Evolutionary conservation across 306 rosid species (phyloP).

Genomic region (Inga laurina): DNA sequence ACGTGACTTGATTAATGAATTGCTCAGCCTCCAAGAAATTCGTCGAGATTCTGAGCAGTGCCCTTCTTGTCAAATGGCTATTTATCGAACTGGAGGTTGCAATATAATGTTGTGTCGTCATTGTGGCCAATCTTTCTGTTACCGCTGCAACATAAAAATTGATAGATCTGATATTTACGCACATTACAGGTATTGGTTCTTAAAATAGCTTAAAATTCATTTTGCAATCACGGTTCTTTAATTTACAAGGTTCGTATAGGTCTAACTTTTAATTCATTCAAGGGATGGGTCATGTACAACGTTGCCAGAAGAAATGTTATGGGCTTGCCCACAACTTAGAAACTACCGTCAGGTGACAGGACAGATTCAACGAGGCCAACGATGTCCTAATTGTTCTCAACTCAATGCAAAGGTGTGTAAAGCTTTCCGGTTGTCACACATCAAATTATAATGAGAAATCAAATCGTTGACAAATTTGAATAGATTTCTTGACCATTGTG

Average conservation of each 20-base stretch:
- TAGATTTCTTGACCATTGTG: conserved; percentile 13
- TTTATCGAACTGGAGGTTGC: conserved; percentile 80
- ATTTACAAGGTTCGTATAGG: conserved; percentile 13
- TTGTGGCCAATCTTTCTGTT: conserved; percentile 80
- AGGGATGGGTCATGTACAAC: conserved; percentile 72
- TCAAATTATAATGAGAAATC: conserved; percentile 10
- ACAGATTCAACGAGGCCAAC: conserved; percentile 45
- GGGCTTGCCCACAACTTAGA: conserved; percentile 56
- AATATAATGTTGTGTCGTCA: conserved; percentile 84
- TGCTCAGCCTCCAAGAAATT: conserved; percentile 69
- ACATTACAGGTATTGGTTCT: conserved; percentile 62
- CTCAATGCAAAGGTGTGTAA: conserved; percentile 78
- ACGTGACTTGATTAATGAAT: conserved; percentile 70
- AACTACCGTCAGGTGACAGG: conserved; percentile 62
- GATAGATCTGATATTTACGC: conserved; percentile 63
- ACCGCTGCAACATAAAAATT: conserved; percentile 68
- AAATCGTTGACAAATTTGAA: background rate
- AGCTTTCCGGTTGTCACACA: conserved; percentile 17
- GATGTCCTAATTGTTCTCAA: conserved; percentile 81
- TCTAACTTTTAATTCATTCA: conserved; percentile 33
- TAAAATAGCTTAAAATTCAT: conserved; percentile 6
- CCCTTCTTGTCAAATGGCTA: conserved; percentile 84
- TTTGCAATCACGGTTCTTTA: conserved; percentile 14
- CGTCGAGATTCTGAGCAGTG: conserved; percentile 77
- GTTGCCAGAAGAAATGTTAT: conserved; percentile 64